These are phyloP conservation scores for Otatea glauca DNA, from an alignment of 176 grass and related monocot species.

Conservation along the genomic window DNA sequence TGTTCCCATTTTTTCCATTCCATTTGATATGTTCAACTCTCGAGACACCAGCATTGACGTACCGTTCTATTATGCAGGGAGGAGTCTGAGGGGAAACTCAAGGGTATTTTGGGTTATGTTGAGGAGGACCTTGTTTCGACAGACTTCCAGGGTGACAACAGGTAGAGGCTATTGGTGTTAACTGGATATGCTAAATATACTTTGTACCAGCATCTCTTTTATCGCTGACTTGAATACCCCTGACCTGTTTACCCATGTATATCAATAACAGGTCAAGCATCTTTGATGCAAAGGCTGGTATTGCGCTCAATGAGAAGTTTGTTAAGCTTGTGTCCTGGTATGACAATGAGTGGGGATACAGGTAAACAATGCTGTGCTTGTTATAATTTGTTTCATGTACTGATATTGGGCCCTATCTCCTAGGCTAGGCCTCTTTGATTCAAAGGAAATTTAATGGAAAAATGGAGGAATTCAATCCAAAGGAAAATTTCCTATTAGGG, in stretches of 20 bases:
- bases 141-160: constrained; percentile 91
- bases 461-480: too few relatives aligned
- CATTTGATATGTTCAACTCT: background rate
- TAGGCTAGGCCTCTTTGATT: background rate
- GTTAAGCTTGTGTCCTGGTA: constrained; percentile 74
- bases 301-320: constrained; percentile 62
- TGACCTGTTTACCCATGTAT: background rate
- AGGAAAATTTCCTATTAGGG: too few relatives aligned
- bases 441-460: too few relatives aligned
- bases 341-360: constrained; percentile 80
- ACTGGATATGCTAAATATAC: background rate
- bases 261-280: constrained; percentile 56
- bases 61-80: constrained; percentile 47
- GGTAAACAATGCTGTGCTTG: constrained; percentile 44
- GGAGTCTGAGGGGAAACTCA: constrained; percentile 81
- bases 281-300: constrained; percentile 69
- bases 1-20: background rate
- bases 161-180: constrained; percentile 34
- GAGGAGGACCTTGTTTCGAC: constrained; percentile 95
- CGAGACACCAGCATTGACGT: background rate
- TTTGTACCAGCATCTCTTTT: background rate
- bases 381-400: background rate
- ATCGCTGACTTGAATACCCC: background rate
- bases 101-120: constrained; percentile 89
- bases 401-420: background rate